Base-by-base conservation (phyloP, 2,329 filamentous ascomycete species). In the Penicillium janthinellum region DNA sequence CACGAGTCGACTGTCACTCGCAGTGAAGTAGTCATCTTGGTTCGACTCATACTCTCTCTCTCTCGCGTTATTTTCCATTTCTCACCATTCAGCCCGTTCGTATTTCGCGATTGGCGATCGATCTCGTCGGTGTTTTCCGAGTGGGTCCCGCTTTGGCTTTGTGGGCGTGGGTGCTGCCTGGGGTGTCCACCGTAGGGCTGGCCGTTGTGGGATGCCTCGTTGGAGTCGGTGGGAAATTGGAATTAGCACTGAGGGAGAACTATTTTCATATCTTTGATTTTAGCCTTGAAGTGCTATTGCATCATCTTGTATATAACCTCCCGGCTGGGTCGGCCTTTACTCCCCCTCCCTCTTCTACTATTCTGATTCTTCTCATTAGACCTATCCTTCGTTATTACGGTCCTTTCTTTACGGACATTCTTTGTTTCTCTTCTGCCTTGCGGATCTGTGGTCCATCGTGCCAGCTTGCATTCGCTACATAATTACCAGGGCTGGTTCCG, bases 121-220 rank as follows among this genome's bases (percentile, higher is more conserved):
- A 20, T 38, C 39, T 55, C 51, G 37, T 66, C 60, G 64, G 64
- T 63, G 54, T 60, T 64, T 61, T 64, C 64, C 64, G 62, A 38
- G 45, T 44, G 55, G 52, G 55, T 44, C 34, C 38, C 17, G 12
- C 25, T 22, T n/a, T 22, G n/a, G 5, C 17, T 20, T 7, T 60
- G 50, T 39, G 11, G 11, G 20, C 8, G 12, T 17, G 20, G 14
- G 55, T 48, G 50, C 47, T 63, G 61, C 64, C 64, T 64, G 62
- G 62, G 64, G 60, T 58, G 44, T 47, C 54, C 54, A 54, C 61
- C 63, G 35, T 65, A 65, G 64, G 64, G 64, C 64, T 65, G 64
- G 62, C 58, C 62, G 62, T 64, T 64, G 59, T 51, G 57, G 59
- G 59, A 57, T 58, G 57, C 54, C 54, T 61, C 58, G 52, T 54